Evolutionary conservation across 371 early-diverging fungal species (phyloP).

Genomic region (Mucor velutinosus): DNA sequence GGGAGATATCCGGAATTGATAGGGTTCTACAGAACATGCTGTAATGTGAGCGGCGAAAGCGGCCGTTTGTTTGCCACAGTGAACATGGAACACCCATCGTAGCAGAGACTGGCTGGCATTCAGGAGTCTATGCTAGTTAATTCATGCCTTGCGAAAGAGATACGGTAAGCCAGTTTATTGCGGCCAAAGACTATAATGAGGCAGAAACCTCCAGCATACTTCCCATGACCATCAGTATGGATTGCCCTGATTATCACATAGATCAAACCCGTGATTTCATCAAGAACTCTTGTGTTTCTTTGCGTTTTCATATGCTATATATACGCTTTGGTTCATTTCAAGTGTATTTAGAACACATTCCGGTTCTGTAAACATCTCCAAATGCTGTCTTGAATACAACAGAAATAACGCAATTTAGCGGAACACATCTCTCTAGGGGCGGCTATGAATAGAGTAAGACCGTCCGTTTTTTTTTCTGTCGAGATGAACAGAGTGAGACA

Average conservation of each 20-base stretch:
- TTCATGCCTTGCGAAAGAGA: not conserved
- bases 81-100: not conserved
- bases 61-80: not conserved
- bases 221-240: not conserved
- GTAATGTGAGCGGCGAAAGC: not conserved
- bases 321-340: not conserved
- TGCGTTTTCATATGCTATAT: not conserved
- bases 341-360: not conserved
- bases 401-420: not conserved
- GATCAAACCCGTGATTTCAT: not conserved
- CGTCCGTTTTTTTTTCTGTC: no score
- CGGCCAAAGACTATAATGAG: not conserved
- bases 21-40: not conserved
- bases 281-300: not conserved
- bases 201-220: not conserved
- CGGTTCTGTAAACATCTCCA: not conserved
- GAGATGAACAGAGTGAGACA: not conserved
- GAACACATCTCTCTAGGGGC: not conserved
- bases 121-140: not conserved
- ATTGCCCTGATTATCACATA: not conserved
- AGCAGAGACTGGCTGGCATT: no score
- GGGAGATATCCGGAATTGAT: not conserved
- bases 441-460: not conserved
- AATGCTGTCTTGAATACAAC: not conserved
- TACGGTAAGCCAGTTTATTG: not conserved